Base-by-base conservation (phyloP, 2,329 filamentous ascomycete species). In the Fusarium nisikadoi region DNA sequence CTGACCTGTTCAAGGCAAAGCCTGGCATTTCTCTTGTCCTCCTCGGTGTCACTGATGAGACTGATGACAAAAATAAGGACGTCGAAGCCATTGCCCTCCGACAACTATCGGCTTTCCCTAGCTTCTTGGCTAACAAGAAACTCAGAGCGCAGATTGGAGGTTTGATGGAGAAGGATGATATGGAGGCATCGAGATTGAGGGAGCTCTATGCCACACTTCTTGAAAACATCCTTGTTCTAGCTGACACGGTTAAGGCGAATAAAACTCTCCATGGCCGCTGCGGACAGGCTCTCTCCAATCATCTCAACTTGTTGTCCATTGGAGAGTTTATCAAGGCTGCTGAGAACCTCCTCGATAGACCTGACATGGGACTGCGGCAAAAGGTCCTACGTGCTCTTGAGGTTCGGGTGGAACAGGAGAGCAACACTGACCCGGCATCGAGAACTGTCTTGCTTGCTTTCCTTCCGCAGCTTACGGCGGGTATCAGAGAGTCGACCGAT, bases 261-360 rank as follows among this genome's bases (percentile, higher is more conserved):
- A 87, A 89, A 79, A 77, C 80, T 41, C 81, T 92, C 14, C 87
- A 91, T 76, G 83, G 77, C 76, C 86, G 86, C 54, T 91, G 89
- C 76, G 92, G 92, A 42, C 89, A 93, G 62, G 89, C 94, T 2
- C 86, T 98, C 52, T 90, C 93, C 23, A 92, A 92, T 70, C 85
- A 97, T n/a, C 87, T 99, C 55, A 92, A 93, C 70, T 88, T 98
- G 11, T 86, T 97, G 45, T 95, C 95, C 0, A 94, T 95, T 6
- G 87, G 90, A 57, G 94, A 98, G 81, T 96, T 98, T 80, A 90
- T 98, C 80, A 93, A 94, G 79, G 93, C 94, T 14, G 92, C 97
- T 43, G 93, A 97, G 79, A 89, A 90, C 33, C 86, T 99, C 35
- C 89, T 98, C 39, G 89, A 93, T 73, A 89, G 92, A 53, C 90